These are phyloP conservation scores for Ricinus communis DNA, from an alignment of 345 rosid genomes.

Conservation along the genomic window DNA sequence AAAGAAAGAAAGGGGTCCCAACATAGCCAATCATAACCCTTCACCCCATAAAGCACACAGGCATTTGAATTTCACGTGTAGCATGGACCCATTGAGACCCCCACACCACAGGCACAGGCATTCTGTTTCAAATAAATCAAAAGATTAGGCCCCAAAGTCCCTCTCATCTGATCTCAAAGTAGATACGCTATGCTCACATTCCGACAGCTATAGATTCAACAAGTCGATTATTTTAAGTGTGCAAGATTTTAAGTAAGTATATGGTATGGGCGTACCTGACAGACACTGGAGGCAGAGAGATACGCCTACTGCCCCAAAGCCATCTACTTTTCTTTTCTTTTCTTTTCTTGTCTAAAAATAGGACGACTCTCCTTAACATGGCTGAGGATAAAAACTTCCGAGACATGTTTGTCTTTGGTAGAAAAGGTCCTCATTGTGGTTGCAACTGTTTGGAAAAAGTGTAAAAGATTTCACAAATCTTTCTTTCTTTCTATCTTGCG, in stretches of 20 bases:
- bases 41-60: constrained; percentile 39
- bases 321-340: neutral
- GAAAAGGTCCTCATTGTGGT: constrained; percentile 52
- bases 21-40: constrained; percentile 34
- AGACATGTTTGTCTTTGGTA: constrained; percentile 47
- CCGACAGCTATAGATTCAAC: constrained; percentile 40
- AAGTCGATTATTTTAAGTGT: constrained; percentile 28
- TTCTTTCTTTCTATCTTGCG: constrained; percentile 66
- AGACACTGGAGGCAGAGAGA: constrained; percentile 36
- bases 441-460: constrained; percentile 77
- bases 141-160: constrained; percentile 37
- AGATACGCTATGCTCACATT: constrained; percentile 44
- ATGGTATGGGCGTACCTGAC: constrained; percentile 38
- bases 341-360: constrained; percentile 23
- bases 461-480: constrained; percentile 72
- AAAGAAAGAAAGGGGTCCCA: constrained; percentile 51
- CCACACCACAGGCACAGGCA: constrained; percentile 31
- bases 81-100: constrained; percentile 39
- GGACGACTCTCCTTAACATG: constrained; percentile 37
- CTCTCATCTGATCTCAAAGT: constrained; percentile 46
- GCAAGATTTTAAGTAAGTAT: constrained; percentile 14
- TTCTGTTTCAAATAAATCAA: constrained; percentile 36
- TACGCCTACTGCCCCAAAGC: constrained; percentile 26
- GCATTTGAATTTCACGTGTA: constrained; percentile 40
- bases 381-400: constrained; percentile 33